Conservation (phyloP, 805 yeast species). For the Monosporozyma servazzii region DNA sequence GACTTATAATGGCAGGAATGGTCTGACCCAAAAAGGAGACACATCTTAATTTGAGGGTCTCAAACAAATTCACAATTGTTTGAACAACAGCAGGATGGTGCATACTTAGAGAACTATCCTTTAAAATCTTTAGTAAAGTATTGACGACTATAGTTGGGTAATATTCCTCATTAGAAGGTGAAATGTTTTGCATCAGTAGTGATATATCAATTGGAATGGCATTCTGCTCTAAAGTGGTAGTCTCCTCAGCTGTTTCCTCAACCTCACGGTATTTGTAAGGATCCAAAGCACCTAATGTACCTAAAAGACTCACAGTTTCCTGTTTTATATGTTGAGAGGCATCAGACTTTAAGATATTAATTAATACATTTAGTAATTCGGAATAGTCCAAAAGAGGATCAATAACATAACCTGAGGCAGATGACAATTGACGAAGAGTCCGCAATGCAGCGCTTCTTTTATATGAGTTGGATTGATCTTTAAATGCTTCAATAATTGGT, state of each 20-base stretch:
- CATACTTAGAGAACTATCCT: constrained; percentile 70
- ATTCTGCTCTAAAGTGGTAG: constrained; percentile 52
- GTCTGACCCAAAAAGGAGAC: constrained; percentile 78
- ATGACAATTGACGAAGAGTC: constrained; percentile 76
- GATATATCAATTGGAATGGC: constrained; percentile 86
- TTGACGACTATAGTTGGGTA: constrained; percentile 88
- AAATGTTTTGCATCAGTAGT: constrained; percentile 79
- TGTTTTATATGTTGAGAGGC: constrained; percentile 62
- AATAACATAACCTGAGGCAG: constrained; percentile 87
- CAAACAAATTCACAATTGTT: constrained; percentile 82
- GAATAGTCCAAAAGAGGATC: constrained; percentile 88
- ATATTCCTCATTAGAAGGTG: constrained; percentile 84
- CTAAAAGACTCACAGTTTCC: constrained; percentile 79
- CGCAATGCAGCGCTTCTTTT: constrained; percentile 82
- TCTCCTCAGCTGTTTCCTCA: constrained; percentile 51
- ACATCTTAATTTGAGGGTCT: constrained; percentile 76
- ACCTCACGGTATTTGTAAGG: constrained; percentile 89
- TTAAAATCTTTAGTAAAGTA: constrained; percentile 69
- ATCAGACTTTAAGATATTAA: constrained; percentile 72
- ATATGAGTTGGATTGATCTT: constrained; percentile 75
- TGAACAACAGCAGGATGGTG: constrained; percentile 87
- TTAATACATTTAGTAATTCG: constrained; percentile 65
- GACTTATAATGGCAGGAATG: constrained; percentile 73
- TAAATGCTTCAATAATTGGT: constrained; percentile 70
- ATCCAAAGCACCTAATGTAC: constrained; percentile 88